A percentile compares a stretch with the other conserved stretches of the same genome.
Evolutionary conservation across 2,329 filamentous ascomycete species (phyloP).

Genomic region (Capronia coronata): DNA sequence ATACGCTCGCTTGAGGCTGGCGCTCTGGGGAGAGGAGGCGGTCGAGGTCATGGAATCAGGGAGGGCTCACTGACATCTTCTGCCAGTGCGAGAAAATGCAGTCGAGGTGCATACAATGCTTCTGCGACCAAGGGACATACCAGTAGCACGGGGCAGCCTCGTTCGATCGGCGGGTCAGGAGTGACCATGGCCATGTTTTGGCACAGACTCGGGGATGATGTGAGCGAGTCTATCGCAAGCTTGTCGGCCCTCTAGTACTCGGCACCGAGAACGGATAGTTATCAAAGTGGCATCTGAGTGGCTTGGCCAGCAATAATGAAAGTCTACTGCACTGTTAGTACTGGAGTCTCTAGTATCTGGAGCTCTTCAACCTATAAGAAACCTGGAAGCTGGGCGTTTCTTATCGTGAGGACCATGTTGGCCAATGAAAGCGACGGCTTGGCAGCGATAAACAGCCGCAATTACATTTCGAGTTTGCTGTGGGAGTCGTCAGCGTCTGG

Average conservation of each 20-base stretch:
- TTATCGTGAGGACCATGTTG: not conserved
- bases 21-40: constrained; percentile 24
- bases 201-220: not conserved
- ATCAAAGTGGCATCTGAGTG: constrained; percentile 3
- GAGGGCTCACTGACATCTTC: constrained; percentile 21
- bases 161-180: constrained; percentile 2
- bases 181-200: constrained; percentile 1
- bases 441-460: not conserved
- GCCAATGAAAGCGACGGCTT: not conserved
- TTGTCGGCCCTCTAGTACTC: not conserved
- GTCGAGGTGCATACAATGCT: not conserved
- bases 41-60: constrained; percentile 23
- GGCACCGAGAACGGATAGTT: not conserved
- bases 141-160: constrained; percentile 12
- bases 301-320: not conserved
- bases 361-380: too few species aligned
- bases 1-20: constrained; percentile 28
- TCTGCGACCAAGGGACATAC: not conserved
- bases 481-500: too few species aligned
- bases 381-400: too few species aligned
- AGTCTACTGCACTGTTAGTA: too few species aligned
- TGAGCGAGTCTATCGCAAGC: not conserved
- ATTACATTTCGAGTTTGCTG: not conserved
- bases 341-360: too few species aligned
- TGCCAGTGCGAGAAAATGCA: constrained; percentile 12